Evolutionary conservation across 352 stramenopile genomes (phyloP).

Genomic region (Nothophytophthora sp.): DNA sequence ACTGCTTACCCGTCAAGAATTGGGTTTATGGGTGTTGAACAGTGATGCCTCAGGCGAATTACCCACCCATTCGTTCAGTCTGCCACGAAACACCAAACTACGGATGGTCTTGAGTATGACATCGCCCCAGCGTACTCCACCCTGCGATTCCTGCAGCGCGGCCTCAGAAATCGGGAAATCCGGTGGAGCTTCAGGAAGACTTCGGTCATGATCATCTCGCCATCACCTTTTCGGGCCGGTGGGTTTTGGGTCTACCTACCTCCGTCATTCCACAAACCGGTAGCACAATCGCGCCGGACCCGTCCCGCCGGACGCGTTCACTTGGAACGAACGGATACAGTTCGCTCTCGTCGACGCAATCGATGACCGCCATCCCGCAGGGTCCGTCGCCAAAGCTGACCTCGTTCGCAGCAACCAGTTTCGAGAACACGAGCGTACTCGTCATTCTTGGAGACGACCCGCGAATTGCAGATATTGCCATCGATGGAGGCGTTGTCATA

Average conservation of each 20-base stretch:
- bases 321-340: constrained; percentile 18
- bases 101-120: constrained; percentile 34
- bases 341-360: constrained; percentile 28
- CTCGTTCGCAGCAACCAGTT: constrained; percentile 6
- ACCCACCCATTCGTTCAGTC: too few species aligned
- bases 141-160: constrained; percentile 16
- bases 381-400: constrained; percentile 5
- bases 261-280: too few species aligned
- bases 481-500: constrained; percentile 35
- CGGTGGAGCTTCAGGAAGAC: constrained; percentile 23
- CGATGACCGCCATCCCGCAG: constrained; percentile 15
- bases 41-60: too few species aligned
- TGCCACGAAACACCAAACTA: constrained; percentile 21
- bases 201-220: constrained; percentile 24
- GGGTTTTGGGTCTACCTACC: constrained; percentile 10
- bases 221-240: neutral
- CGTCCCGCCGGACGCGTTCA: constrained; percentile 16
- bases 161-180: constrained; percentile 15
- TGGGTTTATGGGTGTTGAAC: too few species aligned
- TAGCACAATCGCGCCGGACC: constrained; percentile 17
- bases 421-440: constrained; percentile 15
- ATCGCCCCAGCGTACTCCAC: constrained; percentile 24
- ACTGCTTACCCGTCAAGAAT: too few species aligned
- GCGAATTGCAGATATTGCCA: constrained; percentile 17
- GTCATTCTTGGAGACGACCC: constrained; percentile 13